Evolutionary conservation across 768 basidiomycete species (phyloP).

Genomic region (Lentinula sp.): DNA sequence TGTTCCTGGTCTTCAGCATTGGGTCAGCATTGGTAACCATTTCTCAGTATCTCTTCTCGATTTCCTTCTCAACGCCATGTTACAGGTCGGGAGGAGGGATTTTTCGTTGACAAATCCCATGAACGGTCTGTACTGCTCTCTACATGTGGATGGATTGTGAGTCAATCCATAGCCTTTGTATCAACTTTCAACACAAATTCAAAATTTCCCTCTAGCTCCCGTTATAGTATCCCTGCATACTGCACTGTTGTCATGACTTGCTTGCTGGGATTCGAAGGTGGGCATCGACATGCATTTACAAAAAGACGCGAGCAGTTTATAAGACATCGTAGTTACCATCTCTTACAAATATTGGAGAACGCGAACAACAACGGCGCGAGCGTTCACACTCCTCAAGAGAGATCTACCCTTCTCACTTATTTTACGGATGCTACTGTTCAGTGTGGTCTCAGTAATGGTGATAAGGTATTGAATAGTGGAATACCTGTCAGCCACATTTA

Average conservation of each 20-base stretch:
- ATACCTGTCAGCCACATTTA: neutral
- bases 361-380: conserved; percentile 27
- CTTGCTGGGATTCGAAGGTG: conserved; percentile 43
- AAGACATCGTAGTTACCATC: conserved; percentile 29
- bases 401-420: conserved; percentile 29
- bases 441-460: conserved; percentile 35
- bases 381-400: conserved; percentile 34
- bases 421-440: conserved; percentile 37
- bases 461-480: conserved; percentile 28
- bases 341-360: conserved; percentile 35
- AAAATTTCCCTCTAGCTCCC: conserved; percentile 13
- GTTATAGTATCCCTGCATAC: conserved; percentile 35
- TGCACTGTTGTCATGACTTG: conserved; percentile 32
- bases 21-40: conserved; percentile 30
- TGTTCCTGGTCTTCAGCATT: conserved; percentile 35
- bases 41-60: neutral
- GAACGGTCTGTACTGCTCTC: conserved; percentile 48
- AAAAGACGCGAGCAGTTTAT: too few species aligned
- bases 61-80: conserved; percentile 7
- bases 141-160: conserved; percentile 28
- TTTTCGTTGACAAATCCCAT: conserved; percentile 19
- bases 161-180: conserved; percentile 11
- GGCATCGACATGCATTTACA: neutral
- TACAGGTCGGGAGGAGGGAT: conserved; percentile 12
- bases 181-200: neutral